Evolutionary conservation across 768 basidiomycete genomes (phyloP).

Genomic region (Amanita muscaria): DNA sequence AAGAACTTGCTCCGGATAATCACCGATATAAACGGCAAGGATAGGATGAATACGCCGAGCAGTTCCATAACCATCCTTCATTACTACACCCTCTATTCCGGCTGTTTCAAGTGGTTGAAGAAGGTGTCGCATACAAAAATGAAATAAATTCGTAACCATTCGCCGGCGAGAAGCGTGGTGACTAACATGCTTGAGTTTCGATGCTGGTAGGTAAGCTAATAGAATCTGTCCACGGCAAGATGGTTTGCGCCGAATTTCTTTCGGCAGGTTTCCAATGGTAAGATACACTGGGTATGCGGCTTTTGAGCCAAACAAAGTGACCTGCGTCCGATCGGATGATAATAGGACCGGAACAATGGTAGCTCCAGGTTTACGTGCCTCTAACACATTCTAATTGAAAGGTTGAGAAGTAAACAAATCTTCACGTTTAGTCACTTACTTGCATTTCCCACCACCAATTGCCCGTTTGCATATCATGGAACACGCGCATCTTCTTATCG

Average conservation of each 20-base stretch:
- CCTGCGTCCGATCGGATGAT: constrained; percentile 21
- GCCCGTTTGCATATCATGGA: too few species aligned
- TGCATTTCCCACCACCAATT: too few species aligned
- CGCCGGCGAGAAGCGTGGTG: background rate
- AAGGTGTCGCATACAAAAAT: too few species aligned
- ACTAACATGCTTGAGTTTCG: background rate
- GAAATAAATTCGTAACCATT: background rate
- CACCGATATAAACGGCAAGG: too few species aligned
- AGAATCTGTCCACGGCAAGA: constrained; percentile 13
- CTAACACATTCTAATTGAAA: too few species aligned
- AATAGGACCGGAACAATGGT: too few species aligned
- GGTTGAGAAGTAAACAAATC: too few species aligned
- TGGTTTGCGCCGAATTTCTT: constrained; percentile 30
- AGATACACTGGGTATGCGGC: constrained; percentile 39
- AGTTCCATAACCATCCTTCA: constrained; percentile 29
- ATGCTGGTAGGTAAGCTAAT: background rate
- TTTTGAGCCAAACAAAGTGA: constrained; percentile 33
- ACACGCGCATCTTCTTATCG: too few species aligned
- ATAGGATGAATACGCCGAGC: too few species aligned
- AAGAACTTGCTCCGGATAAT: constrained; percentile 38
- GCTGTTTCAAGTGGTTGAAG: background rate
- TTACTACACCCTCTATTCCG: constrained; percentile 2
- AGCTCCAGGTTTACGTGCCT: too few species aligned
- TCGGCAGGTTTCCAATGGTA: constrained; percentile 38
- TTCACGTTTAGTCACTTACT: too few species aligned